Conservation (phyloP, 139 green algal genomes). For the Micractinium conductrix region DNA sequence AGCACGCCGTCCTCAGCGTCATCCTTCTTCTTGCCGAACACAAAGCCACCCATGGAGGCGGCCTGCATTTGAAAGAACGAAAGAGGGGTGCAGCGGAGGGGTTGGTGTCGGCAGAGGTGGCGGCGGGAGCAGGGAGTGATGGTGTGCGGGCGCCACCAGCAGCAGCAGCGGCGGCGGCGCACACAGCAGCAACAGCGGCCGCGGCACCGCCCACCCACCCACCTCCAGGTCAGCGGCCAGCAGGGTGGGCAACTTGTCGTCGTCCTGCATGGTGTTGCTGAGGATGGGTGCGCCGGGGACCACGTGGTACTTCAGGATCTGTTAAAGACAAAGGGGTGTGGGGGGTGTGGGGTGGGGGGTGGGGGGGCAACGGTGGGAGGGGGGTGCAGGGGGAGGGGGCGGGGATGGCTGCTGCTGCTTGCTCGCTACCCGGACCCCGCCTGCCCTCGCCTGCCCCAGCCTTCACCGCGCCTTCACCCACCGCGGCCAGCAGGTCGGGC, state of each 20-base stretch:
- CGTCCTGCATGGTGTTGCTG: not conserved
- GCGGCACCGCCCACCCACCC: too few species aligned
- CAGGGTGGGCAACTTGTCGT: slow-evolving; percentile 27
- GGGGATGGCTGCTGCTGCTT: not conserved
- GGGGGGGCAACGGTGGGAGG: not conserved
- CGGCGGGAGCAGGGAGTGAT: not conserved
- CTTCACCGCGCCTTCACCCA: too few species aligned
- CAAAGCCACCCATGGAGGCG: too few species aligned
- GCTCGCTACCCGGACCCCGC: not conserved
- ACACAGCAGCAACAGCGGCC: too few species aligned
- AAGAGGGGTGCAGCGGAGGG: too few species aligned
- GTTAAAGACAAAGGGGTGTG: not conserved
- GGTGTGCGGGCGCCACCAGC: too few species aligned
- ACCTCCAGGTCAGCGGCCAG: slow-evolving; percentile 20
- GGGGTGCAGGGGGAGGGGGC: too few species aligned
- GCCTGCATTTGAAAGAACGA: too few species aligned
- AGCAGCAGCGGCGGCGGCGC: too few species aligned
- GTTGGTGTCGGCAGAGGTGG: not conserved
- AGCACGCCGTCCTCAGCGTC: slow-evolving; percentile 16
- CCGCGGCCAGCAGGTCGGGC: slow-evolving; percentile 17
- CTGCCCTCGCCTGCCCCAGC: not conserved
- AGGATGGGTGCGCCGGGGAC: slow-evolving; percentile 17
- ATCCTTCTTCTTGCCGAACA: too few species aligned
- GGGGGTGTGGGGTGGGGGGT: not conserved
- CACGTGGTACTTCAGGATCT: slow-evolving; percentile 47